Conservation (phyloP, 2,329 filamentous ascomycete species). For the Fusarium agapanthi region DNA sequence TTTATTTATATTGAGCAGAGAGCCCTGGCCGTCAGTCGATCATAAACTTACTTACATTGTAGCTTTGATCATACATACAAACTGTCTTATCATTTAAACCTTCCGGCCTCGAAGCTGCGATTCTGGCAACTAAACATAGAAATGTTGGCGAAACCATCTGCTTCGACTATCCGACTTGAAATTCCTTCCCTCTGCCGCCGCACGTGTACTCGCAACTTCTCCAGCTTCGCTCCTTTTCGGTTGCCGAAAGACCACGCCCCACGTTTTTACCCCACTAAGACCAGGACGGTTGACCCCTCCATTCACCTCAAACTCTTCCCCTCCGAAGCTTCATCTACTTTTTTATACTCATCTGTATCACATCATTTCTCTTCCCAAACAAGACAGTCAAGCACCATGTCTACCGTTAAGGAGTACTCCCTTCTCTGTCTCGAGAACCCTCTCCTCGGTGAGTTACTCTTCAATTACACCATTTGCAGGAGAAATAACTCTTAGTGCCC, state of each 20-base stretch:
- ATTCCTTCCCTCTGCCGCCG: conserved; percentile 23
- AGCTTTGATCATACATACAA: not conserved
- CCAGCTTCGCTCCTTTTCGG: conserved; percentile 36
- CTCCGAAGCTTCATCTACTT: conserved; percentile 27
- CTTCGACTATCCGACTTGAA: conserved; percentile 1
- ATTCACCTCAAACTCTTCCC: conserved; percentile 42
- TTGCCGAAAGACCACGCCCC: conserved; percentile 36
- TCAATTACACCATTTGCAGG: not conserved
- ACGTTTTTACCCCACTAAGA: conserved; percentile 36
- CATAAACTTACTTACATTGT: not conserved
- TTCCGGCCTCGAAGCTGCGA: not conserved
- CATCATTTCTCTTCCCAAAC: conserved; percentile 10
- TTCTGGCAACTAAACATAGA: not conserved
- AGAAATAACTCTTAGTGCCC: not conserved
- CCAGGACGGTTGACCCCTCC: conserved; percentile 38
- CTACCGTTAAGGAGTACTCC: conserved; percentile 79
- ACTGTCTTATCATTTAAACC: not conserved
- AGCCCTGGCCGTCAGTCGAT: not conserved
- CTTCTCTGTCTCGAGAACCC: conserved; percentile 97
- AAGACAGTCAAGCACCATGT: conserved; percentile 64
- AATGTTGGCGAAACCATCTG: conserved; percentile 23
- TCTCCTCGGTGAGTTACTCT: conserved; percentile 76
- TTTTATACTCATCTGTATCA: conserved; percentile 13
- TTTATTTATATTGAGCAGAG: not conserved
- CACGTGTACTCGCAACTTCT: conserved; percentile 40